A percentile compares a stretch with the other conserved stretches of the same genome.
These are phyloP conservation scores for Cenchrus purpureus DNA, from an alignment of 176 grass and related monocot species.

Conservation along the genomic window DNA sequence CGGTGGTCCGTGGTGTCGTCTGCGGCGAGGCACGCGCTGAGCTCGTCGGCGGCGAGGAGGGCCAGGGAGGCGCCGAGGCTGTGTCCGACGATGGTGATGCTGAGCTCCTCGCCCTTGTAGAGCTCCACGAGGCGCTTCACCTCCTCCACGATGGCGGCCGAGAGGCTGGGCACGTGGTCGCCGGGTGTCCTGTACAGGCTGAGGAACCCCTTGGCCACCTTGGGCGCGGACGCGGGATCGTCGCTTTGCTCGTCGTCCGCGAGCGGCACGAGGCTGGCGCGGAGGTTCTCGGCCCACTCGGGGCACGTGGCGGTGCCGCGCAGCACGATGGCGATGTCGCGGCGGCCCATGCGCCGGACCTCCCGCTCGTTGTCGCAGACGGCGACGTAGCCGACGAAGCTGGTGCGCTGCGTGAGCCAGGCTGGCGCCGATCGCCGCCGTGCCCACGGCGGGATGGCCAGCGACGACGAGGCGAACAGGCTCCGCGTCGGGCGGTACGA, in stretches of 20 bases:
- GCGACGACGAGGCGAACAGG: slow-evolving; percentile 73
- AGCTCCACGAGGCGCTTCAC: slow-evolving; percentile 47
- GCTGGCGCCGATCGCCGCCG: neutral
- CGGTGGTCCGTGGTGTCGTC: neutral
- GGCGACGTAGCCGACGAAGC: slow-evolving; percentile 72
- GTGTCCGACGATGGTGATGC: slow-evolving; percentile 76
- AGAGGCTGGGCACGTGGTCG: slow-evolving; percentile 59
- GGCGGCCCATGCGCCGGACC: slow-evolving; percentile 72
- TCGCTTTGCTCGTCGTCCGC: neutral
- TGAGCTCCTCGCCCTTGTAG: slow-evolving; percentile 77
- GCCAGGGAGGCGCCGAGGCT: slow-evolving; percentile 75
- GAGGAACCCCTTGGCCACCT: slow-evolving; percentile 72
- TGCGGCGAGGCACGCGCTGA: slow-evolving; percentile 40
- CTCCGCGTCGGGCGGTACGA: slow-evolving; percentile 61
- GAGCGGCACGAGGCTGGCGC: slow-evolving; percentile 53
- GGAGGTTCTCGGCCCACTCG: slow-evolving; percentile 88
- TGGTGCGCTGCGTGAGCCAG: slow-evolving; percentile 65
- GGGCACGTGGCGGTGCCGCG: slow-evolving; percentile 77
- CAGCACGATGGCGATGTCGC: slow-evolving; percentile 73
- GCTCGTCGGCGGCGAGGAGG: slow-evolving; percentile 75
- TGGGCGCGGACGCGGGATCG: slow-evolving; percentile 18
- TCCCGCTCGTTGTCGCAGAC: slow-evolving; percentile 75
- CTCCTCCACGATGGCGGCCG: slow-evolving; percentile 55
- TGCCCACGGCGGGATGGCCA: slow-evolving; percentile 62
- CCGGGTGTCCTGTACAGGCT: slow-evolving; percentile 73